Evolutionary conservation across 176 grass and related monocot genomes (phyloP).

Genomic region (Carex scoparia): DNA sequence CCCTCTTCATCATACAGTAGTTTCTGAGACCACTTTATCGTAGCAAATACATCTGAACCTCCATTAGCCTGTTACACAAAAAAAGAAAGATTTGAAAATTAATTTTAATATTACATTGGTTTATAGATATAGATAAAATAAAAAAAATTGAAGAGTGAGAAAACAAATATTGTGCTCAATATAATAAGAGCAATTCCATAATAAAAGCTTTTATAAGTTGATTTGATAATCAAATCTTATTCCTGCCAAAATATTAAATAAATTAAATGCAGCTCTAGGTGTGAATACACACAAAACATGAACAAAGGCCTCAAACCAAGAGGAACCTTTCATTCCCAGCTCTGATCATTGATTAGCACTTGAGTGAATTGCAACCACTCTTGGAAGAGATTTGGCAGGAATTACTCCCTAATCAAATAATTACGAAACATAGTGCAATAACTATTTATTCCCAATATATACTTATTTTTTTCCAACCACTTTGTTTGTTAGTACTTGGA

Average conservation of each 20-base stretch:
- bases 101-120: neutral
- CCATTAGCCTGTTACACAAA: constrained; percentile 57
- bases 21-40: constrained; percentile 89
- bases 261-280: neutral
- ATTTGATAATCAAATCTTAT: neutral
- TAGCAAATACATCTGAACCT: constrained; percentile 68
- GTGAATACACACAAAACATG: neutral
- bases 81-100: neutral
- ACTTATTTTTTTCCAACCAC: neutral
- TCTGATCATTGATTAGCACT: neutral
- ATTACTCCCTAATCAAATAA: neutral
- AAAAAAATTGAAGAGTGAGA: neutral
- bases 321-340: neutral
- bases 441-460: neutral
- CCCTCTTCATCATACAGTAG: constrained; percentile 64
- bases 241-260: constrained; percentile 13
- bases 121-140: neutral
- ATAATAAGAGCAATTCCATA: neutral
- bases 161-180: constrained; percentile 20
- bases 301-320: neutral
- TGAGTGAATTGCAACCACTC: neutral
- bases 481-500: neutral
- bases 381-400: neutral
- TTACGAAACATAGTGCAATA: neutral
- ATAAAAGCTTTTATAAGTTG: neutral